Evolutionary conservation across 2,329 filamentous ascomycete species (phyloP).

Genomic region (Fusarium illudens): DNA sequence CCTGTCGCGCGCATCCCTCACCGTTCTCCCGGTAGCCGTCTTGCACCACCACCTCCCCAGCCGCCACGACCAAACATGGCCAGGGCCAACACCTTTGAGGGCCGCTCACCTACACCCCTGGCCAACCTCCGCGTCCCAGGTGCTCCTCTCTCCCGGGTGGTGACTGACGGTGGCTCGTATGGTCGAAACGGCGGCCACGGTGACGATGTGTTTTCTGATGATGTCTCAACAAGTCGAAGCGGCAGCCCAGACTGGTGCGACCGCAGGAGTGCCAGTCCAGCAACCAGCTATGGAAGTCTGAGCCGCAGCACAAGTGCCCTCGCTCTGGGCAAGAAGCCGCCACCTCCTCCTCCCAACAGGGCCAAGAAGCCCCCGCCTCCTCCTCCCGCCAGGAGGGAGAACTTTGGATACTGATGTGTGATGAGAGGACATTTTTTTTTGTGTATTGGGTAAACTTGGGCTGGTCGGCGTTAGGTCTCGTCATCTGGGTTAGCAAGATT

Average conservation of each 20-base stretch:
- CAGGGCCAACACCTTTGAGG: conserved; percentile 53
- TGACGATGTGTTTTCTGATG: conserved; percentile 59
- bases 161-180: conserved; percentile 47
- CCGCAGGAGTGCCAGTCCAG: conserved; percentile 62
- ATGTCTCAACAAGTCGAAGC: conserved; percentile 61
- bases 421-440: conserved; percentile 3
- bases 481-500: conserved; percentile 9
- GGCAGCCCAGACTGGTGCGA: conserved; percentile 59
- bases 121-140: conserved; percentile 41
- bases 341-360: conserved; percentile 61
- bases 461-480: conserved; percentile 28
- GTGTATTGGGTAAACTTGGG: conserved; percentile 6
- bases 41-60: conserved; percentile 47
- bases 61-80: conserved; percentile 49
- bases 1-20: conserved; percentile 56
- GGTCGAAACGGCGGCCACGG: conserved; percentile 29
- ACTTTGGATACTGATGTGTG: conserved; percentile 38
- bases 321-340: conserved; percentile 60
- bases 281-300: conserved; percentile 64
- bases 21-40: conserved; percentile 49
- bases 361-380: conserved; percentile 52
- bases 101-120: conserved; percentile 34
- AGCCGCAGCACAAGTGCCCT: conserved; percentile 53
- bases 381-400: conserved; percentile 45
- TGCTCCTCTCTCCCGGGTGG: conserved; percentile 54